Evolutionary conservation across 805 yeast genomes (phyloP).

Genomic region (Danielia oregonensis): DNA sequence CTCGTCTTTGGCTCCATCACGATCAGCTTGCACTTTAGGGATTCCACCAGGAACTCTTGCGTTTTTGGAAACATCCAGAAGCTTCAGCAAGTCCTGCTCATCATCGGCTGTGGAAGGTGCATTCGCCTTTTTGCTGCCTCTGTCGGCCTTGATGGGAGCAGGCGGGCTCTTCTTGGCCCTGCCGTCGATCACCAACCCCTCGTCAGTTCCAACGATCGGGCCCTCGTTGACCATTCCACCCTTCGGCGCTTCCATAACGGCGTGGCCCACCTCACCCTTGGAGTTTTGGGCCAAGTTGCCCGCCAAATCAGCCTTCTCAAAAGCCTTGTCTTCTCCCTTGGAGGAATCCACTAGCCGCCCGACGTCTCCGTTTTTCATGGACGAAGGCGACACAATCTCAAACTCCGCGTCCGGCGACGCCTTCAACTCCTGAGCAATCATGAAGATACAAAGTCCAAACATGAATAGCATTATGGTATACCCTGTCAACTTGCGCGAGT

Average conservation of each 20-base stretch:
- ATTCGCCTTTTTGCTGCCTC: too few species aligned
- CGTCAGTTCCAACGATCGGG: constrained; percentile 39
- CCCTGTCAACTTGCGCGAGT: constrained; percentile 36
- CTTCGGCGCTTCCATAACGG: constrained; percentile 42
- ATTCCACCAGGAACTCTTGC: too few species aligned
- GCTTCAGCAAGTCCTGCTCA: too few species aligned
- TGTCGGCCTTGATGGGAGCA: background rate
- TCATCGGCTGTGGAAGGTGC: too few species aligned
- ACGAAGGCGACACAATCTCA: constrained; percentile 21
- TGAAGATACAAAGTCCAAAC: constrained; percentile 33
- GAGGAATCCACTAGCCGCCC: constrained; percentile 25
- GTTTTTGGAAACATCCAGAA: too few species aligned
- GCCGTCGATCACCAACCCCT: constrained; percentile 21
- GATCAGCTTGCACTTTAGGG: too few species aligned
- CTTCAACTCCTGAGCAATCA: constrained; percentile 35
- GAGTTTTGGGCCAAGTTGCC: constrained; percentile 36
- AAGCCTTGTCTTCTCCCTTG: constrained; percentile 30
- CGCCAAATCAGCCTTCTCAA: constrained; percentile 33
- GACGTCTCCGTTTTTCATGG: constrained; percentile 21
- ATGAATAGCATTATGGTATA: constrained; percentile 30
- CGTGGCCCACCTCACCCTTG: constrained; percentile 37
- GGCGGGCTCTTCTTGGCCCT: constrained; percentile 5
- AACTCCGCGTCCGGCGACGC: constrained; percentile 24
- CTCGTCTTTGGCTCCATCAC: too few species aligned
- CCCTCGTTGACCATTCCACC: constrained; percentile 47